Conservation (phyloP, 2,329 filamentous ascomycete species). For the Diaporthe nobilis region DNA sequence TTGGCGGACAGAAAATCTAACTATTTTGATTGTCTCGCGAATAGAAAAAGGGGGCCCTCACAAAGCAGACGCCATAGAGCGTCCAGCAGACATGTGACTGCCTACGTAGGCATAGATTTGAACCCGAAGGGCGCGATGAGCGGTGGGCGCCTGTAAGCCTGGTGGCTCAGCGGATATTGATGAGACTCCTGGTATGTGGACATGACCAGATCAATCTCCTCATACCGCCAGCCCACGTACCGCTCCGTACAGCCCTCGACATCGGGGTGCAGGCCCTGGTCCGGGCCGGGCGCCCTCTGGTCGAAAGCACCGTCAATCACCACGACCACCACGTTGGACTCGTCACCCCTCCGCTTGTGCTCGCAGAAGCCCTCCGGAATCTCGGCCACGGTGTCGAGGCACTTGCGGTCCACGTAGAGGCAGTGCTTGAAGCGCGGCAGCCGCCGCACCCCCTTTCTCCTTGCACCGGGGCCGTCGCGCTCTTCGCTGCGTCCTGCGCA, state of each 20-base stretch:
- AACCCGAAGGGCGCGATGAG: neutral
- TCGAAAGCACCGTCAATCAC: neutral
- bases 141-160: neutral
- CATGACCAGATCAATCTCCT: neutral
- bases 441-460: neutral
- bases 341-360: too few species aligned
- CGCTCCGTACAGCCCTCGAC: neutral
- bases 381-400: neutral
- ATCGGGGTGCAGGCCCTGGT: neutral
- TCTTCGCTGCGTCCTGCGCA: constrained; percentile 3
- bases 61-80: neutral
- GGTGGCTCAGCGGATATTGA: neutral
- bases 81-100: neutral
- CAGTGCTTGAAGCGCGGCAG: constrained; percentile 8
- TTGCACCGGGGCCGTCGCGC: neutral
- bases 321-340: neutral
- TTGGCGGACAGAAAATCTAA: neutral
- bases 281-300: neutral
- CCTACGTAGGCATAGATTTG: neutral
- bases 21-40: neutral
- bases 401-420: constrained; percentile 9
- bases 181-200: neutral
- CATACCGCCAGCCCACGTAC: constrained; percentile 8
- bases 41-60: neutral
- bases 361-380: neutral